Evolutionary conservation across 2,329 filamentous ascomycete species (phyloP), one percentile per base, ranked within the genome.

Genomic region (Fulvia fulva): DNA sequence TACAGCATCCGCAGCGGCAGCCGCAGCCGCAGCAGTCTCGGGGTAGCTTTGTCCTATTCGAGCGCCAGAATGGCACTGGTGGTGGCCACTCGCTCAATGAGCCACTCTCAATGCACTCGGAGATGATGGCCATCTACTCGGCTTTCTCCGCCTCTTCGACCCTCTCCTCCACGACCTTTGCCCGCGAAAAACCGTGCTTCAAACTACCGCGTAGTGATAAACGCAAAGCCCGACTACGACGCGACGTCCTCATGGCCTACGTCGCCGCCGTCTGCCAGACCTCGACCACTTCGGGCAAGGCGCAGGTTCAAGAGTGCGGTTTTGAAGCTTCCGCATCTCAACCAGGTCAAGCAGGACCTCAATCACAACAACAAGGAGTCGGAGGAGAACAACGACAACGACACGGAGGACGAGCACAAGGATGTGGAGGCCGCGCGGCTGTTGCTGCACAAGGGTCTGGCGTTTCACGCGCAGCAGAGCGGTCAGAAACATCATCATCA

Each of bases 51-150:
- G 73, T 73, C 47, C 70, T 70, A 1, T 76, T 75, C 55, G 75
- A 77, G 65, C 41, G 19, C 23, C 64, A 63, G 50, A 65, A 69
- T 49, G 67, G 66, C 57, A 66, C 68, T 34, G 68, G 71, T 45
- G 70, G 70, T 34, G 75, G 75, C 19, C 71, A 72, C 55, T 67
- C 72, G 30, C 71, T 73, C 54, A 79, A 79, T 61, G 71, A 71
- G 28, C 74, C 76, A 9, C 71, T 83, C 19, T 79, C 74, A 16
- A 81, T 83, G 78, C 80, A 83, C 64, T 77, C 77, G 3, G 80
- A 82, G 73, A 82, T 82, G 79, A 81, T 81, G 78, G 80, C 80
- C 26, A 80, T 83, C 66, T 76, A 78, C 65, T 77, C 76, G 26
- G 79, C 79, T 45, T 75, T 81, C 53, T 71, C 75, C 43, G 72